phyloP scores from a whole-genome alignment of 345 rosid genomes.

The Linum usitatissimum region DNA sequence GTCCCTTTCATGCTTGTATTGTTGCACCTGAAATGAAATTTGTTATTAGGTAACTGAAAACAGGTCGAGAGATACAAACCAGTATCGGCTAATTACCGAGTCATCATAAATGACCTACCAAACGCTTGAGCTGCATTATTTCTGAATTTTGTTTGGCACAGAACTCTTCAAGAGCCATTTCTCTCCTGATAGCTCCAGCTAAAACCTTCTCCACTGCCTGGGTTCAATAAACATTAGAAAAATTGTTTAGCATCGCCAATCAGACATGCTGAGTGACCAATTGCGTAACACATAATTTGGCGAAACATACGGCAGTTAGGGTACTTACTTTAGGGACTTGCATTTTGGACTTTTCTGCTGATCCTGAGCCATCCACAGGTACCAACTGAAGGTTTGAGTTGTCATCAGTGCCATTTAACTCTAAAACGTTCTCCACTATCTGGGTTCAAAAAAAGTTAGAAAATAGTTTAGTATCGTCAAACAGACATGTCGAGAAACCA shows the following conservation, averaged over 20 bases:
- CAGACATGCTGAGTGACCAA: neutral
- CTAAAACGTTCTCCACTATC: conserved; percentile 89
- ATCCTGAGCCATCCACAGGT: conserved; percentile 44
- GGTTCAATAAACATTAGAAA: conserved; percentile 11
- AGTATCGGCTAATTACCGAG: conserved; percentile 1
- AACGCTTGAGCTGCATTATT: conserved; percentile 79
- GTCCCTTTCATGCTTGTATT: conserved; percentile 96
- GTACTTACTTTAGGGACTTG: conserved; percentile 73
- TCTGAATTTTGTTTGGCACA: conserved; percentile 84
- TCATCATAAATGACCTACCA: conserved; percentile 41
- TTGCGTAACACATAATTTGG: neutral
- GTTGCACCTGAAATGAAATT: conserved; percentile 63
- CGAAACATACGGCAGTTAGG: conserved; percentile 1
- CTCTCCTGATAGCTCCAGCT: conserved; percentile 93
- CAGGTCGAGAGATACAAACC: conserved; percentile 7
- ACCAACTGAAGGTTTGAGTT: conserved; percentile 53
- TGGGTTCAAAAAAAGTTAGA: conserved; percentile 20
- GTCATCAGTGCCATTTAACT: conserved; percentile 30
- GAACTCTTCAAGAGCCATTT: conserved; percentile 94
- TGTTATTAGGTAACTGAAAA: conserved; percentile 9
- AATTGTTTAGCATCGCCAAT: neutral
- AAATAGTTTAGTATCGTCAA: conserved; percentile 1
- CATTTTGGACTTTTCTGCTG: conserved; percentile 45
- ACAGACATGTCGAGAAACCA: neutral
- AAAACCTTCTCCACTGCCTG: conserved; percentile 96